phyloP scores from a whole-genome alignment of 371 early-diverging fungal species.

The Thermomucor indicae-seudaticae region DNA sequence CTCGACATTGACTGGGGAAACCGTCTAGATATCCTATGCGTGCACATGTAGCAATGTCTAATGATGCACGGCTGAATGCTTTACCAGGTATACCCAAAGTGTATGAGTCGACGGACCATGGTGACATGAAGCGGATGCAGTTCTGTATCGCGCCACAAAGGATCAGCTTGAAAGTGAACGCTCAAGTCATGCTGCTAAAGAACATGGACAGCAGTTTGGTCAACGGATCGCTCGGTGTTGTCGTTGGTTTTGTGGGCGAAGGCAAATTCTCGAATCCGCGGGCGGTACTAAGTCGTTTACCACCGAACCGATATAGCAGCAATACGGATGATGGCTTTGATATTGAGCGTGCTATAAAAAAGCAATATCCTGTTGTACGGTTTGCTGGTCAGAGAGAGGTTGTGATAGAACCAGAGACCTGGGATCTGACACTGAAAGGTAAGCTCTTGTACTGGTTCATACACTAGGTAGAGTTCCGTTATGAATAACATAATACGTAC shows the following conservation, averaged over 20 bases:
- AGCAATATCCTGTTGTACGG: constrained; percentile 50
- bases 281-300: constrained; percentile 1
- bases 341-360: neutral
- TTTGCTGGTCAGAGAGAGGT: constrained; percentile 47
- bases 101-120: constrained; percentile 36
- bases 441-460: neutral
- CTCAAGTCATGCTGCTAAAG: constrained; percentile 88
- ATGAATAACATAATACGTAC: neutral
- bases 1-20: neutral
- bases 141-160: constrained; percentile 47
- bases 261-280: constrained; percentile 14
- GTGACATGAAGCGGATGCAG: constrained; percentile 35
- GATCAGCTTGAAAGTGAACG: constrained; percentile 66
- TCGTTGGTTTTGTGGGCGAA: constrained; percentile 50
- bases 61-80: constrained; percentile 44
- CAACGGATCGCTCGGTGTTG: constrained; percentile 83
- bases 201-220: constrained; percentile 70
- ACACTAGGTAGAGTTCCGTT: neutral
- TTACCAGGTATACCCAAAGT: constrained; percentile 40
- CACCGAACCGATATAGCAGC: neutral
- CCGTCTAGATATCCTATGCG: constrained; percentile 53
- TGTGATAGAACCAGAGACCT: constrained; percentile 52
- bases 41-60: constrained; percentile 69
- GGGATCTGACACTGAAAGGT: constrained; percentile 58
- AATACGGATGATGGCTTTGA: neutral